Base-by-base conservation (phyloP, 192 early-diverging fungal species). In the Spinellus fusiger region DNA sequence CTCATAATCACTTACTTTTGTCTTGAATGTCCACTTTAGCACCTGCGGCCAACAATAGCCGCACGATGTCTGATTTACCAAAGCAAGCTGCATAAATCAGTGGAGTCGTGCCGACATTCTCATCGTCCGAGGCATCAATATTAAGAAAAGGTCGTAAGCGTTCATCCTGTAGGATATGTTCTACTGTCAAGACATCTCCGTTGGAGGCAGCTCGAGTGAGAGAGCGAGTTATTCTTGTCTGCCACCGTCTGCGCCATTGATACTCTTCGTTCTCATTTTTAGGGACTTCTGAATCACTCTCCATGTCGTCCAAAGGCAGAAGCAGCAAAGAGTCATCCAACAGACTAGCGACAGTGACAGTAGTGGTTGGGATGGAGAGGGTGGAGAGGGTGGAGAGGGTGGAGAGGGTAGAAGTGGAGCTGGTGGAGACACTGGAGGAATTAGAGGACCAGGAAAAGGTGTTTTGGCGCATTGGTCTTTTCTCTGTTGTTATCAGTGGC, bases 81-180 rank as follows among this genome's bases (percentile, higher is more conserved):
- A 95, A 94, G 58, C 91, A 93, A 31, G 88, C 81, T 2, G 93
- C 88, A 63, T 92, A 94, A 49, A 93, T 91, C 44, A 98, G 78
- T 10, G 91, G 87, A 5, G 89, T 92, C 31, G 82, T 87, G 23
- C 93, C 95, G 27, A 53, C 57, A 0, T 8, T 29, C 49, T 90
- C 87, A 51, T 89, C 88, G 70, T 98, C 95, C 31, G 80, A 79
- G 12, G 77, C 81, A 69, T 98, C 81, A 16, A 95, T 73, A 66
- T 89, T 86, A 48, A 92, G 77, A 74, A 76, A 85, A 20, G 58
- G 46, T 28, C 60, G 23, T 1, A 62, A 20, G 25, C 55, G 81
- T 61, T 29, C 76, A 73, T 52, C 72, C 64, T 47, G 74, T 65
- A 89, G 79, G 70, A 87, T 72, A 20, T 85, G 77, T 29, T 76